Evolutionary conservation across 768 basidiomycete genomes (phyloP), one percentile per base, ranked within the genome.

Genomic region (Tephrocybe sp.): DNA sequence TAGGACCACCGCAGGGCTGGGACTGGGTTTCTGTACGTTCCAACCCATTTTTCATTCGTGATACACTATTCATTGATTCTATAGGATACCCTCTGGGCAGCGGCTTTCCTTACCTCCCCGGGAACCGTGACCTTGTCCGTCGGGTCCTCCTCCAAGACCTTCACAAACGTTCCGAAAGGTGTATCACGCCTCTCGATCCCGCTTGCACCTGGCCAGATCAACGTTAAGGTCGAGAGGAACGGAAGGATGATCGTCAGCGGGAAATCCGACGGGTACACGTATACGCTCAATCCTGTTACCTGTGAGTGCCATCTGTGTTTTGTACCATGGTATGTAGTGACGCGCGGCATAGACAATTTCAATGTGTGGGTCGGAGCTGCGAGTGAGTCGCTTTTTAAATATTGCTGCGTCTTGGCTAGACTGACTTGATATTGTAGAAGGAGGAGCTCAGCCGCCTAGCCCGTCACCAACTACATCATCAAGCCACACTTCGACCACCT

Each of bases 21-120:
- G 68, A 80, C 56, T 78, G 73, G 74, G 69, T 75, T 4, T 58
- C 77, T 50, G 81, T 83, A 64, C 57, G 71, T 61, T n/a, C 52
- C 58, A 45, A 53, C 63, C 44, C 56, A 4, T 8, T 9, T 40
- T 13, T 15, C 22, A 9, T 10, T 10, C 19, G 7, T 22, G 29
- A 16, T 24, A 11, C 16, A 4, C 5, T n/a, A n/a, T 12, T 29
- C 19, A 11, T 25, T 31, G 51, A 59, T 49, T 58, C 47, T 29
- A 52, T 6, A 81, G 70, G 82, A 86, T 59, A 75, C 73, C 13
- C 73, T 89, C 52, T 91, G 82, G 80, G 85, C 78, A 0, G 77
- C 79, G 16, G 84, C 82, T 1, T 78, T 86, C 59, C 70, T 81
- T 24, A 79, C 76, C 4, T 70, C 71, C 3, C 64, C 76, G 13